Conservation (phyloP, 2,329 filamentous ascomycete species). For the Shiraia bambusicola region DNA sequence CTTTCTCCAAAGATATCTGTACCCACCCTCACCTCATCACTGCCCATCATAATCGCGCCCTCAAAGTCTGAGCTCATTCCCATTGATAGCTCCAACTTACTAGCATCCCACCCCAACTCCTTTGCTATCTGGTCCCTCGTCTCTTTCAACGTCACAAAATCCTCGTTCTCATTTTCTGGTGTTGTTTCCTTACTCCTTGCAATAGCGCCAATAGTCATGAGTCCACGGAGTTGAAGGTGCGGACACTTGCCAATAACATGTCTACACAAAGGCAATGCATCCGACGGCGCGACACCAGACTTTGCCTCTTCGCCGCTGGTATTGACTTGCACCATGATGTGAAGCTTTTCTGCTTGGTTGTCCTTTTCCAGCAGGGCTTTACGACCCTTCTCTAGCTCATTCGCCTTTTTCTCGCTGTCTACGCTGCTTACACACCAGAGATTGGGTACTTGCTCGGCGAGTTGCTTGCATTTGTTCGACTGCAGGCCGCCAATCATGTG, state of each 20-base stretch:
- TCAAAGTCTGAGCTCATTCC: conserved; percentile 98
- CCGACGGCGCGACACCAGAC: conserved; percentile 72
- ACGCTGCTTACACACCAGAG: conserved; percentile 91
- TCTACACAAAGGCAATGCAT: conserved; percentile 65
- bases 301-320: conserved; percentile 87
- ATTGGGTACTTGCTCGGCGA: conserved; percentile 81
- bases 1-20: conserved; percentile 91
- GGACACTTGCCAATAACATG: conserved; percentile 72
- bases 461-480: conserved; percentile 85
- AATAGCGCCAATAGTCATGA: conserved; percentile 98
- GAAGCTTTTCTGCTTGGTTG: conserved; percentile 51
- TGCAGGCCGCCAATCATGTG: conserved; percentile 96
- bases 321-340: conserved; percentile 91
- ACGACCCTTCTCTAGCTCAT: conserved; percentile 75
- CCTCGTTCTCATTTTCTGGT: conserved; percentile 83
- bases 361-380: conserved; percentile 53
- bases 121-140: conserved; percentile 69
- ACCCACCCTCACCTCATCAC: conserved; percentile 85
- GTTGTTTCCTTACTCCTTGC: conserved; percentile 73
- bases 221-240: conserved; percentile 70
- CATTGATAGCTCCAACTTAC: conserved; percentile 88
- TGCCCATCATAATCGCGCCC: conserved; percentile 79
- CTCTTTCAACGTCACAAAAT: conserved; percentile 71
- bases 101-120: conserved; percentile 58
- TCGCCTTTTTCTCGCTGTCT: conserved; percentile 84